Evolutionary conservation across 2,329 filamentous ascomycete genomes (phyloP).

Genomic region (Bisporella sp.): DNA sequence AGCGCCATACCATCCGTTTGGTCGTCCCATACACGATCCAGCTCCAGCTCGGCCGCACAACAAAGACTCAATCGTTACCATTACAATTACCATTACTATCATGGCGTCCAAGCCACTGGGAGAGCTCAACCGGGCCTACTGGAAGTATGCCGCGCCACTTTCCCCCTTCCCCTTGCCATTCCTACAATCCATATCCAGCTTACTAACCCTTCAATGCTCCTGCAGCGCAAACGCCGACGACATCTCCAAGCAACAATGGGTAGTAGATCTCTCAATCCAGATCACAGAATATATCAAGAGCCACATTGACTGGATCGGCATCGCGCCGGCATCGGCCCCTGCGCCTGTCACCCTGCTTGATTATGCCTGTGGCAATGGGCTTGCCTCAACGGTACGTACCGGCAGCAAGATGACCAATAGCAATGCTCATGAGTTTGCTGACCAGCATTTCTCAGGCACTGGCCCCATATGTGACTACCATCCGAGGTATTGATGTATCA

Average conservation of each 20-base stretch:
- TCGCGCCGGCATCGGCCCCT: not conserved
- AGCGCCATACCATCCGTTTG: too few relatives aligned
- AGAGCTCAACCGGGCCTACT: constrained; percentile 1
- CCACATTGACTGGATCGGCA: constrained; percentile 1
- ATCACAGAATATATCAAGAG: not conserved
- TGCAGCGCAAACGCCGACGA: not conserved
- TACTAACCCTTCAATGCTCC: not conserved
- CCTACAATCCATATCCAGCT: not conserved
- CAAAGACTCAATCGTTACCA: too few relatives aligned
- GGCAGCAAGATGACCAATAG: not conserved
- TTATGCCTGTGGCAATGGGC: constrained; percentile 15
- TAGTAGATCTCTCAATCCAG: not conserved
- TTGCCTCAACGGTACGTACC: constrained; percentile 11
- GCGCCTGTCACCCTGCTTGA: constrained; percentile 9
- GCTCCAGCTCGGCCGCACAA: too few relatives aligned
- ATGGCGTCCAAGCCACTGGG: not conserved
- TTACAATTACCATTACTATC: too few relatives aligned
- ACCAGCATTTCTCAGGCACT: constrained; percentile 22
- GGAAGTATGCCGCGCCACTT: not conserved
- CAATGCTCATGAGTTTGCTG: not conserved
- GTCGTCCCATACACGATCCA: too few relatives aligned
- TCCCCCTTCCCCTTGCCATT: not conserved
- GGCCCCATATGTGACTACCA: constrained; percentile 22
- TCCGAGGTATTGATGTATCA: constrained; percentile 31
- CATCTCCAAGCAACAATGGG: not conserved